Evolutionary conservation across 805 yeast genomes (phyloP).

Genomic region (Jamesozyma piceae): DNA sequence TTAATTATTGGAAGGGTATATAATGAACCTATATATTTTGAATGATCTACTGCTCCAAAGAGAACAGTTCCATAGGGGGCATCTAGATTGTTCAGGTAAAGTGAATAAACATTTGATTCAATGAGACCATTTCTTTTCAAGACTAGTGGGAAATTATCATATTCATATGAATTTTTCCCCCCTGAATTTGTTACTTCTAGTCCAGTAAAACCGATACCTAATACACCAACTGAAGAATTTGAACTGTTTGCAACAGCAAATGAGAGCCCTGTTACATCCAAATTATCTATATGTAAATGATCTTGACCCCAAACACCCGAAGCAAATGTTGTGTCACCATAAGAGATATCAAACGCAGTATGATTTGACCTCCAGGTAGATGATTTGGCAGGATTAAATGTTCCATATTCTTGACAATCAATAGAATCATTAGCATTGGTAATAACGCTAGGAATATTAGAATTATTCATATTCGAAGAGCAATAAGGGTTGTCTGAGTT

Average conservation of each 20-base stretch:
- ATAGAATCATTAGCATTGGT: conserved; percentile 18
- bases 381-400: conserved; percentile 18
- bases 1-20: conserved; percentile 45
- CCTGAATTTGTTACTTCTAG: conserved; percentile 49
- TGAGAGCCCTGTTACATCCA: conserved; percentile 42
- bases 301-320: conserved; percentile 43
- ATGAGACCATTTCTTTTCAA: conserved; percentile 52
- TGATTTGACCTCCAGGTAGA: conserved; percentile 21
- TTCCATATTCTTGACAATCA: conserved; percentile 35
- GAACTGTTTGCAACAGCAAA: conserved; percentile 68
- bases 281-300: conserved; percentile 43
- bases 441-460: no score
- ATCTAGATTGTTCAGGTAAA: conserved; percentile 42
- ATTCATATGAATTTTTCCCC: conserved; percentile 31
- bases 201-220: conserved; percentile 63
- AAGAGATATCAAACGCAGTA: conserved; percentile 37
- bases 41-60: conserved; percentile 65
- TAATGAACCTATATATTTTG: conserved; percentile 48
- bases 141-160: conserved; percentile 58
- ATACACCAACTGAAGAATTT: conserved; percentile 56
- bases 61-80: conserved; percentile 44
- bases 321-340: conserved; percentile 46
- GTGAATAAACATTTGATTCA: conserved; percentile 47
- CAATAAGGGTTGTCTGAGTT: conserved; percentile 42
- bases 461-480: conserved; percentile 1